Evolutionary conservation across 108 stramenopile genomes (phyloP), one percentile per base, ranked within the genome.

Genomic region (Ochromonas danica): DNA sequence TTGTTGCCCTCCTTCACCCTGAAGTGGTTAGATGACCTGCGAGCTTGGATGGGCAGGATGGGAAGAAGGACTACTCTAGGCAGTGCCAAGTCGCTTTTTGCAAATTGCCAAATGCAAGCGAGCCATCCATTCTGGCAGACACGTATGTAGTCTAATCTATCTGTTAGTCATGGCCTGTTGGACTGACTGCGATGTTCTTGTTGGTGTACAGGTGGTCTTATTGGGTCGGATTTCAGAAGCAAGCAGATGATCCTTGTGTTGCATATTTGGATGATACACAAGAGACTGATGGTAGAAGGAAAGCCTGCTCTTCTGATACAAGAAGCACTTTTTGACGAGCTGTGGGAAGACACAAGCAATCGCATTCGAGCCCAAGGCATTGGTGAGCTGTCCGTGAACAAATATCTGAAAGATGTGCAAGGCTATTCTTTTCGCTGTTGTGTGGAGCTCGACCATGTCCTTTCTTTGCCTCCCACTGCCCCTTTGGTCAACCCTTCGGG

Each of bases 221-320:
- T 78, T 0, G 57, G 61, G 22, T 41, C 43, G 39, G 57, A 60
- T 1, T 78, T 78, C 1, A 41, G 78, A 3, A 27, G 43, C 0
- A 61, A 57, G 57, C 78, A 78, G 22, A 36, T 31, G 61, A 41
- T 78, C 0, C 0, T 78, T 0, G 61, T 78, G 0, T 36, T 78
- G 61, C 78, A 78, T 61, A 45, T 78, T 0, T 78, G 78, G 78
- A 62, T 78, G 78, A 36, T 78, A 10, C 57, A 78, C 61, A 61
- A 62, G 61, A 41, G 78, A 25, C 30, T 78, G 60, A 38, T 78
- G 61, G 17, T 3, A 33, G 78, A 78, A 1, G 78, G 78, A n/a
- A 36, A 78, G 28, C 33, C 27, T 10, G 78, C 43, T 25, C 33
- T 62, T 38, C 14, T 62, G 0, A 25, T 78, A n/a, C 61, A 78